Evolutionary conservation across 177 flowering plant genomes (phyloP), one percentile per base, ranked within the genome.

Genomic region (Vitis hybrid): DNA sequence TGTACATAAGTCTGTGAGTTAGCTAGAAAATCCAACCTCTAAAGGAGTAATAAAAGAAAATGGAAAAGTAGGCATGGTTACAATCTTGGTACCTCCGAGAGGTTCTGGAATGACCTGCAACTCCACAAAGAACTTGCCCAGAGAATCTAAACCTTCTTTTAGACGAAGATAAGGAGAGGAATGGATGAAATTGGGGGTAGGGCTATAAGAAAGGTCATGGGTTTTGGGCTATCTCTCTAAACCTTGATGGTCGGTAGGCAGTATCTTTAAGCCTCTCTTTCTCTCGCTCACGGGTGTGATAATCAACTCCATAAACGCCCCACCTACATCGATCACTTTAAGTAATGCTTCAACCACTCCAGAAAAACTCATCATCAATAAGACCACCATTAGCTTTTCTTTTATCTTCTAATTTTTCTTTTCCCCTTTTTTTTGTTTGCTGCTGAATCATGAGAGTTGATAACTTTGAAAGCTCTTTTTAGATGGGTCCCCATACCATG

Each of bases 331-430:
- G 15, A 50, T 65, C 58, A 52, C 75, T 76, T 76, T 76, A 50
- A 60, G 60, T 40, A 67, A 64, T 72, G 62, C 62, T 67, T 54
- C 77, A 64, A 74, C 73, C 77, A 74, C 77, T 69, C 69, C 48
- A 62, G 46, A 15, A 50, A 32, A 56, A 2, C 32, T n/a, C 66
- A 35, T 51, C 50, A 71, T 49, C 35, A 8, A 70, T 8, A 54
- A 18, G 58, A 40, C 66, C 73, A 60, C 65, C 27, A 27, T 56
- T n/a, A 24, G 56, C 58, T 62, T 40, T 18, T 51, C 52, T 16
- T 12, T 46, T 52, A 46, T 63, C 14, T n/a, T 13, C 54, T 40
- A 13, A 48, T 49, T 18, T 40, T 46, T 56, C 62, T 15, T 56
- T 8, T 15, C n/a, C 52, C 19, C 19, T 64, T 27, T 56, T 69